A percentile compares a stretch with the other conserved stretches of the same genome.
phyloP scores from a whole-genome alignment of 2,329 filamentous ascomycete genomes.

The Podosphaera aphanis region DNA sequence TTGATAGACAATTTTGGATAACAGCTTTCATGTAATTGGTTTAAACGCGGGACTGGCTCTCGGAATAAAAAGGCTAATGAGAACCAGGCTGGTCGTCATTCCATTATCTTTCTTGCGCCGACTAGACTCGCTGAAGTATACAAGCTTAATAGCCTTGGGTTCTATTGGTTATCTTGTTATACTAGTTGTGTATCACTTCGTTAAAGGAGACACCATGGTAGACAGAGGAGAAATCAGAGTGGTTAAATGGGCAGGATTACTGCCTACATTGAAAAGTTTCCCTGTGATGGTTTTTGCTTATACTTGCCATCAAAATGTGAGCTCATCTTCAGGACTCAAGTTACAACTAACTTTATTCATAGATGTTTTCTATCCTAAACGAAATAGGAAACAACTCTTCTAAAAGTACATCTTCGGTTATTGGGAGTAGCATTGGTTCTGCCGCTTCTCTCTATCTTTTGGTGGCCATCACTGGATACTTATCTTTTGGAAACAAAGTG shows the following conservation, averaged over 20 bases:
- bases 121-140: conserved; percentile 91
- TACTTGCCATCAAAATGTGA: conserved; percentile 90
- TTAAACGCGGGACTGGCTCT: neutral
- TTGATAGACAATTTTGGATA: conserved; percentile 91
- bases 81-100: conserved; percentile 58
- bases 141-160: conserved; percentile 69
- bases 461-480: conserved; percentile 82
- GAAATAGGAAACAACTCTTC: conserved; percentile 75
- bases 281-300: conserved; percentile 98
- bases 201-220: conserved; percentile 48
- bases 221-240: conserved; percentile 53
- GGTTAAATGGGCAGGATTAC: conserved; percentile 54
- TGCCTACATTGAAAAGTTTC: conserved; percentile 61
- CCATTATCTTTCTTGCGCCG: conserved; percentile 78
- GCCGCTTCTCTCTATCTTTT: conserved; percentile 74
- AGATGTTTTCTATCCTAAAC: conserved; percentile 98
- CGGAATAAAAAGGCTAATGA: neutral
- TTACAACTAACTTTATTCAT: conserved; percentile 12
- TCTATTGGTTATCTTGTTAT: conserved; percentile 89
- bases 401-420: conserved; percentile 47
- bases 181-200: conserved; percentile 79
- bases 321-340: conserved; percentile 10
- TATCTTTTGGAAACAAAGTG: conserved; percentile 81
- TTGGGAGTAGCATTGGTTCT: conserved; percentile 64
- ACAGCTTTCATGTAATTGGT: conserved; percentile 64